A percentile compares a stretch with the other conserved stretches of the same genome.
These are phyloP conservation scores for Penicillium parvum DNA, from an alignment of 495 filamentous ascomycete genomes.

Conservation along the genomic window DNA sequence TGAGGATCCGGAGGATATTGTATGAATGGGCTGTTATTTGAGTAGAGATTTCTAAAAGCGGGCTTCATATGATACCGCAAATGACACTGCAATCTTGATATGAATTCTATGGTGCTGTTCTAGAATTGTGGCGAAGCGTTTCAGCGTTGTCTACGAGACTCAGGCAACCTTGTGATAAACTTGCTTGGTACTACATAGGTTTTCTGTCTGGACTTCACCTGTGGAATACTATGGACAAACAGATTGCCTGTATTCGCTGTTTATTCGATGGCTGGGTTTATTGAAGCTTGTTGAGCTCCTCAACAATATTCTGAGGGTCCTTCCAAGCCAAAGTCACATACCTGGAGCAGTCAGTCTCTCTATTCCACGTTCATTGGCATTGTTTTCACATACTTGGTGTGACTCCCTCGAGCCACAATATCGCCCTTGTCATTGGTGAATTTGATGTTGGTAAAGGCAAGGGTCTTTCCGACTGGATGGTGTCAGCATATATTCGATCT, in stretches of 20 bases:
- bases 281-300: slow-evolving; percentile 37
- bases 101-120: not conserved
- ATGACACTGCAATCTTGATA: slow-evolving; percentile 1
- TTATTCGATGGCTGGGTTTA: too few species aligned
- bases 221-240: too few species aligned
- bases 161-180: too few species aligned
- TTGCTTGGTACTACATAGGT: too few species aligned
- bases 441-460: slow-evolving; percentile 80
- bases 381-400: slow-evolving; percentile 83
- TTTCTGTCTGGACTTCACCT: too few species aligned
- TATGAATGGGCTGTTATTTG: slow-evolving; percentile 25
- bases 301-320: slow-evolving; percentile 55
- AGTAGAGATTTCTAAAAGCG: not conserved
- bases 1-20: slow-evolving; percentile 32
- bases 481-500: slow-evolving; percentile 5
- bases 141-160: too few species aligned
- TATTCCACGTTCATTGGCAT: not conserved
- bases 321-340: slow-evolving; percentile 57
- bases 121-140: too few species aligned
- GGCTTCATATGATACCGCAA: not conserved
- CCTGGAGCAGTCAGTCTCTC: slow-evolving; percentile 29
- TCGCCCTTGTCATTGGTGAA: slow-evolving; percentile 76
- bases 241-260: too few species aligned
- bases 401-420: slow-evolving; percentile 81
- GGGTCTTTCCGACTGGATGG: slow-evolving; percentile 75